Base-by-base conservation (phyloP, 2,329 filamentous ascomycete genomes). In the Curvularia hawaiiensis region DNA sequence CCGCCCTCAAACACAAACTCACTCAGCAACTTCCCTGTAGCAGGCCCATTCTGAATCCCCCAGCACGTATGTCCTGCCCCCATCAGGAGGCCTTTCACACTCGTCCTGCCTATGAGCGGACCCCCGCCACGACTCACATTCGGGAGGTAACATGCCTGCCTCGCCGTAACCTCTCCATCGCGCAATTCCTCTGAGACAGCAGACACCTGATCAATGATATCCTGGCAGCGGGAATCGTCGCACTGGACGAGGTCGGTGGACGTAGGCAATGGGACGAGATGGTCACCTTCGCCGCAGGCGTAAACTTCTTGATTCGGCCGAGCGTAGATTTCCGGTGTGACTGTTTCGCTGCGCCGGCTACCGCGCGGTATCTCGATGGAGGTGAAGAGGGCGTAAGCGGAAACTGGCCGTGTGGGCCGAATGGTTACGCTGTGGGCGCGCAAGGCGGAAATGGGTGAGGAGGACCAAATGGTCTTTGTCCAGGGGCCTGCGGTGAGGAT, bases 11-110 rank as follows among this genome's bases (percentile, higher is more conserved):
- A 81, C 33, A 81, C 77, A 62, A 81, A 70, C 69, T 82, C 79
- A 63, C 70, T 75, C 50, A 82, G 68, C 64, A 79, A 56, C 64
- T 78, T 79, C 1, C 78, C 79, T 35, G 94, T 98, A 1, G 84
- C 95, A 1, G 94, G 93, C 0, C 88, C 92, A 78, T 99, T 98
- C 79, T 98, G 94, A 22, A 99, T 97, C 0, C 95, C 95, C 95
- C 95, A 99, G 79, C 94, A 98, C 1, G 92, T 97, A 80, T 99
- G 95, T 0, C 95, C 95, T 0, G 91, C 85, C 0, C 95, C 95
- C 58, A 98, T 81, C 75, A 90, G 88, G 43, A 98, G 70, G 0
- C 93, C 92, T 7, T 86, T 84, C 0, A 89, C 85, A 2, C 84
- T 84, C 8, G 92, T 93, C 52, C 83, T 80, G 0, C 95, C 95